Evolutionary conservation across 2,329 filamentous ascomycete genomes (phyloP), one percentile per base, ranked within the genome.

Genomic region (Fusarium mundagurra): DNA sequence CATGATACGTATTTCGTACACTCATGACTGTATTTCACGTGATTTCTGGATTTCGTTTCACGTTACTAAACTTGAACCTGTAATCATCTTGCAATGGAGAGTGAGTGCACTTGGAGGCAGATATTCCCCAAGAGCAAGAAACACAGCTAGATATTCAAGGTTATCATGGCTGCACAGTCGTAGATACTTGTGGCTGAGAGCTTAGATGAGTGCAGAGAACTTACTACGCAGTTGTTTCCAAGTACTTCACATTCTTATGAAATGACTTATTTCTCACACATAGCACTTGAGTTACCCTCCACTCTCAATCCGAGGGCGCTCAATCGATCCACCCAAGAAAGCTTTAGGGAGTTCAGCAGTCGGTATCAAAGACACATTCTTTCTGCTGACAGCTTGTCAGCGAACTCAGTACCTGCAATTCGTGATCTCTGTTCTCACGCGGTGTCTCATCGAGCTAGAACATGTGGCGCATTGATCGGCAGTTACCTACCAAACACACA

Each of bases 111-210:
- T 13, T 20, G 17, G 24, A 14, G 24, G 24, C 14, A n/a, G 22
- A n/a, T 6, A 17, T 43, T 9, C n/a, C 39, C 22, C 22, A n/a
- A n/a, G 14, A 43, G n/a, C 22, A 43, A 3, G 22, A 43, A 20
- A 27, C 11, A 45, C 8, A 0, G 17, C 3, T 5, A 10, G 17
- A 20, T 20, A 20, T 27, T 14, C 8, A 9, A 0, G 3, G 17
- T 20, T 4, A 9, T 13, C 20, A 8, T 20, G 5, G 14, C 8
- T 10, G 13, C 43, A 8, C 24, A 6, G 17, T 27, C 5, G 11
- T 12, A 45, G 17, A 45, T 13, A 27, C 11, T 20, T 45, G 24
- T 2, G 7, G 12, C 17, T 14, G 11, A 20, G 24, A 27, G 43
- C 3, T 13, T 13, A 18, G 24, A 41, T 41, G 22, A 16, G 14